These are phyloP conservation scores for Trypanosoma mega DNA, from an alignment of 208 protist species.

Conservation along the genomic window DNA sequence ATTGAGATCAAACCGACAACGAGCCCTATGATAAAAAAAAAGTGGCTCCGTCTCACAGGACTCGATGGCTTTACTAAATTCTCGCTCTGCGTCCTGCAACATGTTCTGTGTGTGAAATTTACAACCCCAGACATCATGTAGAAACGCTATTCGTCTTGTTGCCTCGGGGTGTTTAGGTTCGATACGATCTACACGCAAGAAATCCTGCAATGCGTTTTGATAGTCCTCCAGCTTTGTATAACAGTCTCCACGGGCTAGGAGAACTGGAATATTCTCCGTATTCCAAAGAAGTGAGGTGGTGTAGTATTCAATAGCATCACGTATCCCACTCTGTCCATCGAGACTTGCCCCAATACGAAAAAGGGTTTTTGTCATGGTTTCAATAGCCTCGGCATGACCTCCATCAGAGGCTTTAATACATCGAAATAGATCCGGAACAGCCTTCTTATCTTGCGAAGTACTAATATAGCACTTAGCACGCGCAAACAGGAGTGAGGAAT, in stretches of 20 bases:
- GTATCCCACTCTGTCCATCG: conserved; percentile 45
- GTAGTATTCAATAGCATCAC: conserved; percentile 82
- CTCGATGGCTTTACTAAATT: conserved; percentile 88
- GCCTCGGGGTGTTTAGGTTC: conserved; percentile 54
- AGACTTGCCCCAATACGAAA: conserved; percentile 62
- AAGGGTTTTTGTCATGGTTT: conserved; percentile 81
- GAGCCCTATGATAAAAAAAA: conserved; percentile 84
- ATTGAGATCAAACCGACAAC: conserved; percentile 78
- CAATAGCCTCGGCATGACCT: conserved; percentile 73
- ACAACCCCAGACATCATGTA: conserved; percentile 84
- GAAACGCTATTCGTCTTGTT: conserved; percentile 54
- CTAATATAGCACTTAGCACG: conserved; percentile 68
- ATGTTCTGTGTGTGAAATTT: conserved; percentile 56
- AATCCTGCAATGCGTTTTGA: conserved; percentile 72
- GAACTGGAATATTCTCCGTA: conserved; percentile 73
- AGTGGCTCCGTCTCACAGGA: conserved; percentile 57
- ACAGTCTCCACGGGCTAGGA: conserved; percentile 84
- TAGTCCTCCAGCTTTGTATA: conserved; percentile 84
- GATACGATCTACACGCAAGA: conserved; percentile 56
- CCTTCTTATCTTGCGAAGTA: conserved; percentile 60
- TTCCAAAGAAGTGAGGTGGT: conserved; percentile 88
- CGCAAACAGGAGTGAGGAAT: conserved; percentile 70
- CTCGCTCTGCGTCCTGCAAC: conserved; percentile 58
- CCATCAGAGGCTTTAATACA: conserved; percentile 84
- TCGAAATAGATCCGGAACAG: conserved; percentile 78